Conservation (phyloP, 805 yeast species). For the Tetrapisispora nanseiensis region DNA sequence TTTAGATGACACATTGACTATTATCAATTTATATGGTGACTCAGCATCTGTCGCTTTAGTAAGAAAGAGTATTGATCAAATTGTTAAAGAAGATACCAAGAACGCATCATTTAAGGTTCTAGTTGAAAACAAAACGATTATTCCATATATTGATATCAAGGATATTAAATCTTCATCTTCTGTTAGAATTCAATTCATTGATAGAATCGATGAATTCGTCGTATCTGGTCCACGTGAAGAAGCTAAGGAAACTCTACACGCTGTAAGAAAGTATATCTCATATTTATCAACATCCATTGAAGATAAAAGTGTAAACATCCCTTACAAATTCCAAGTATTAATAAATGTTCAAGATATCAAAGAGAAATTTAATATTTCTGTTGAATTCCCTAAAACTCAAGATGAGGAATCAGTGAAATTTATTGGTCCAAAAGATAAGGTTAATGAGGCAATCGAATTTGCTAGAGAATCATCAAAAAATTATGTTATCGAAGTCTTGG, state of each 20-base stretch:
- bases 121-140: conserved; percentile 31
- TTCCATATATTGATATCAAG: conserved; percentile 26
- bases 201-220: conserved; percentile 33
- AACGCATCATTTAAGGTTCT: conserved; percentile 40
- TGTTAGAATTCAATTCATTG: conserved; percentile 16
- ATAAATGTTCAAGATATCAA: conserved; percentile 47
- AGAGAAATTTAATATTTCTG: conserved; percentile 45
- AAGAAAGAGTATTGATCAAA: conserved; percentile 52
- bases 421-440: conserved; percentile 49
- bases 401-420: conserved; percentile 46
- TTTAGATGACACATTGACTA: conserved; percentile 45
- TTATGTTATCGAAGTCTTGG: conserved; percentile 56
- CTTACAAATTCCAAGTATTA: conserved; percentile 58
- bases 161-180: conserved; percentile 9
- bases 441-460: conserved; percentile 50
- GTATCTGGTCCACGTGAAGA: conserved; percentile 65
- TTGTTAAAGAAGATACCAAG: conserved; percentile 69
- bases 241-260: conserved; percentile 45
- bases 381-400: conserved; percentile 39
- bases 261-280: conserved; percentile 37
- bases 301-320: conserved; percentile 51
- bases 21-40: conserved; percentile 70
- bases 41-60: conserved; percentile 73
- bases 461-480: conserved; percentile 54
- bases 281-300: conserved; percentile 38